Evolutionary conservation across 345 rosid species (phyloP).

Genomic region (Noccaea caerulescens): DNA sequence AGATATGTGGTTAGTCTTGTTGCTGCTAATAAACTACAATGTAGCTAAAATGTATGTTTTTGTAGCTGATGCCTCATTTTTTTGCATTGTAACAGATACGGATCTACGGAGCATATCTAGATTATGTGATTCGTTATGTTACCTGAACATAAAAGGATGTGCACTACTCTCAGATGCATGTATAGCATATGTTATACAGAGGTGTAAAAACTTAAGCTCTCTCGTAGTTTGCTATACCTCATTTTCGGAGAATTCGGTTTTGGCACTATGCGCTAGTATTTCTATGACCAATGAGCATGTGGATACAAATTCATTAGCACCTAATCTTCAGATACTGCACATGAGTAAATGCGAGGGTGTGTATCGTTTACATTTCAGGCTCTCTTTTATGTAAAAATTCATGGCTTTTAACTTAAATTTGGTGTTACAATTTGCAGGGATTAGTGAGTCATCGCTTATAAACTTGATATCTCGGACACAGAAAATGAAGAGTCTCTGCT

Average conservation of each 20-base stretch:
- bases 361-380: slow-evolving; percentile 25
- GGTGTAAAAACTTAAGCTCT: slow-evolving; percentile 59
- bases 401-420: slow-evolving; percentile 7
- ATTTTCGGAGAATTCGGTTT: slow-evolving; percentile 61
- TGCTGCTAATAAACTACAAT: background rate
- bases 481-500: slow-evolving; percentile 65
- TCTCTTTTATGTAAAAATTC: slow-evolving; percentile 1
- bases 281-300: slow-evolving; percentile 39
- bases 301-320: slow-evolving; percentile 49
- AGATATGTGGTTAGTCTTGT: slow-evolving; percentile 62
- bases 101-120: slow-evolving; percentile 55
- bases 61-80: slow-evolving; percentile 22
- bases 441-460: slow-evolving; percentile 50
- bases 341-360: slow-evolving; percentile 75
- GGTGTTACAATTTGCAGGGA: slow-evolving; percentile 51
- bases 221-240: slow-evolving; percentile 72
- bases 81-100: slow-evolving; percentile 54
- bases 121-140: slow-evolving; percentile 53
- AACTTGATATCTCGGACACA: slow-evolving; percentile 57
- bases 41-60: slow-evolving; percentile 7
- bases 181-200: slow-evolving; percentile 57
- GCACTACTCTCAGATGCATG: slow-evolving; percentile 64
- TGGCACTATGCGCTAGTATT: slow-evolving; percentile 55
- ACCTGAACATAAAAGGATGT: slow-evolving; percentile 78
- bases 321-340: slow-evolving; percentile 67